Base-by-base conservation (phyloP, 2,329 filamentous ascomycete genomes). In the Fusarium coicis region DNA sequence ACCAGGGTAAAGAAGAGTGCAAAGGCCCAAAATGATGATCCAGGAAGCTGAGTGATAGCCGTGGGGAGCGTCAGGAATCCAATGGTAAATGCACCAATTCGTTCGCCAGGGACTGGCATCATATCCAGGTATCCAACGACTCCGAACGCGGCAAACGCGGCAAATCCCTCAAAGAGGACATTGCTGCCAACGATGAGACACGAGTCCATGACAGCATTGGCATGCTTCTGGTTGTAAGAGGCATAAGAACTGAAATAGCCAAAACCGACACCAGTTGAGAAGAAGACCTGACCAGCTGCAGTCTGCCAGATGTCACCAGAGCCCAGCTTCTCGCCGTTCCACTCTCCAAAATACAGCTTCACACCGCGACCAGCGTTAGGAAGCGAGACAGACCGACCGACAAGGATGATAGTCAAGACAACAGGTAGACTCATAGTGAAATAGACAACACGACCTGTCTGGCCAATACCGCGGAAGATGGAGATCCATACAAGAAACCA, bases 391-490 rank as follows among this genome's bases (percentile, higher is more conserved):
- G 86, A 83, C 4, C 88, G 85, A 23, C 87, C 88, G 52, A 90
- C 84, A 32, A 90, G 82, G 61, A 90, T 85, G 68, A 90, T 83
- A 5, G 86, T 89, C 19, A 87, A 86, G 65, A 88, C 80, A 55
- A 90, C 88, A 1, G 88, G 88, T 10, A 90, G 77, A 2, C 87
- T 87, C 87, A 90, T 90, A n/a, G 88, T 90, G 78, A 88, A 88
- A 80, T 90, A 90, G 10, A 89, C 88, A 15, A 89, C 88, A 10
- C 88, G 84, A 4, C 88, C 88, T 4, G 88, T 90, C 66, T 89
- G 77, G 0, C 87, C 87, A 26, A 90, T 87, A 11, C 89, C 86
- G 40, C 87, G 85, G 78, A 90, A 89, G 73, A 91, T 89, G 72
- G 86, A 88, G 44, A 90, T 72, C 87, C 88, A 90, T 72, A 90